phyloP scores from a whole-genome alignment of 202 grass and related monocot species.

The Dendrocalamus latiflorus region DNA sequence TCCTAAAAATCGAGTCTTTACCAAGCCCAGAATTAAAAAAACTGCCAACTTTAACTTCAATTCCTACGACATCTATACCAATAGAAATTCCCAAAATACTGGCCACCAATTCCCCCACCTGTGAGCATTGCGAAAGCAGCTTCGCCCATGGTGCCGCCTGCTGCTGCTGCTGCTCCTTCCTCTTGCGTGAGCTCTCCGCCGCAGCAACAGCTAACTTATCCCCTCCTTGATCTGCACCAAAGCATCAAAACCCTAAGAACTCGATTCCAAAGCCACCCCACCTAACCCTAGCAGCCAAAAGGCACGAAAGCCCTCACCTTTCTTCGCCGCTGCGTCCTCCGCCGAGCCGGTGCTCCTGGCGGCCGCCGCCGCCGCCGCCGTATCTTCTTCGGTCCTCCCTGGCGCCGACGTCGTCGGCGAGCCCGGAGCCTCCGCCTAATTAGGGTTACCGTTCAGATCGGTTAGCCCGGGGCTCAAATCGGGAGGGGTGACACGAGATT shows the following conservation, averaged over 20 bases:
- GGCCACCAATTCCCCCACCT: constrained; percentile 30
- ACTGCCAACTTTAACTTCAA: background rate
- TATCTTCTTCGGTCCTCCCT: constrained; percentile 35
- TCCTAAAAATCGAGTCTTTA: constrained; percentile 28
- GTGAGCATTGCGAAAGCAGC: constrained; percentile 66
- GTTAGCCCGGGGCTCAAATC: constrained; percentile 28
- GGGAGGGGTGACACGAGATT: background rate
- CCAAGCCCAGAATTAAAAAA: background rate
- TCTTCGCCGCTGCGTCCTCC: constrained; percentile 26
- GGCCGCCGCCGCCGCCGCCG: background rate
- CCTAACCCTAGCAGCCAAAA: too few species aligned
- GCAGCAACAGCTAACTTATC: too few species aligned
- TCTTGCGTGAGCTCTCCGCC: too few species aligned
- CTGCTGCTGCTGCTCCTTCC: too few species aligned
- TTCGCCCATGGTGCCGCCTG: too few species aligned
- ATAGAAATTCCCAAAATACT: too few species aligned
- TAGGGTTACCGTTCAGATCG: constrained; percentile 19
- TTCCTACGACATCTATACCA: constrained; percentile 1
- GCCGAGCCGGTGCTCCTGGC: constrained; percentile 17
- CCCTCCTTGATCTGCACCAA: too few species aligned
- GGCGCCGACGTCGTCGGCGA: constrained; percentile 32
- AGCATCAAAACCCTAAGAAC: too few species aligned
- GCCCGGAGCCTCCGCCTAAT: constrained; percentile 40
- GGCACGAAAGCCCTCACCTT: constrained; percentile 5
- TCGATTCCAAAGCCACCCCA: too few species aligned